phyloP scores from a whole-genome alignment of 2,329 filamentous ascomycete species.

The Clonostachys solani region DNA sequence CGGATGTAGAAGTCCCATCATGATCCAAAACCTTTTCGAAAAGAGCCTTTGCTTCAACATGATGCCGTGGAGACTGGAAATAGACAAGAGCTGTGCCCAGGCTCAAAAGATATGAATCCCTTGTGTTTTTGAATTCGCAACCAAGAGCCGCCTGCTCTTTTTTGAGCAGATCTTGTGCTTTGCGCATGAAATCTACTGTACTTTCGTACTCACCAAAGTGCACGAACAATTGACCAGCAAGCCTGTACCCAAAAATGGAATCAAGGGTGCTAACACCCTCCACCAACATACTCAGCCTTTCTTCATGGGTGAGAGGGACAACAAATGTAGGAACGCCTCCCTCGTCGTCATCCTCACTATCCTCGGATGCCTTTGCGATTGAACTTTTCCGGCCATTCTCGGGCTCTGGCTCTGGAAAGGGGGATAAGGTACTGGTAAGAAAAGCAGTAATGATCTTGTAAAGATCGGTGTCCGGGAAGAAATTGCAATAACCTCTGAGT shows the following conservation, averaged over 20 bases:
- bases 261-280: slow-evolving; percentile 63
- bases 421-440: slow-evolving; percentile 77
- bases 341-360: slow-evolving; percentile 57
- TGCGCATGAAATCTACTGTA: slow-evolving; percentile 74
- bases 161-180: slow-evolving; percentile 59
- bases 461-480: slow-evolving; percentile 82
- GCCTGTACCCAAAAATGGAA: slow-evolving; percentile 77
- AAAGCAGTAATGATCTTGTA: slow-evolving; percentile 79
- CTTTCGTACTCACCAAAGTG: slow-evolving; percentile 81
- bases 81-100: slow-evolving; percentile 87
- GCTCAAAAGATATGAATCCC: slow-evolving; percentile 70
- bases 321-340: slow-evolving; percentile 48
- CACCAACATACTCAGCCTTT: slow-evolving; percentile 76
- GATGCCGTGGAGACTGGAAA: slow-evolving; percentile 85
- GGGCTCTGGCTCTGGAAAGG: slow-evolving; percentile 43
- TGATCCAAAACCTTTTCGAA: slow-evolving; percentile 78
- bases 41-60: slow-evolving; percentile 79
- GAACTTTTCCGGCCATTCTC: background rate
- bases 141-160: slow-evolving; percentile 64
- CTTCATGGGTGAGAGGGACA: slow-evolving; percentile 65
- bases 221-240: slow-evolving; percentile 81
- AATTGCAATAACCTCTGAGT: slow-evolving; percentile 74
- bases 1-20: slow-evolving; percentile 72
- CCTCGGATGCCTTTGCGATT: slow-evolving; percentile 35
- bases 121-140: slow-evolving; percentile 62